Base-by-base conservation (phyloP, 208 protist species). In the Strigomonas oncopelti region DNA sequence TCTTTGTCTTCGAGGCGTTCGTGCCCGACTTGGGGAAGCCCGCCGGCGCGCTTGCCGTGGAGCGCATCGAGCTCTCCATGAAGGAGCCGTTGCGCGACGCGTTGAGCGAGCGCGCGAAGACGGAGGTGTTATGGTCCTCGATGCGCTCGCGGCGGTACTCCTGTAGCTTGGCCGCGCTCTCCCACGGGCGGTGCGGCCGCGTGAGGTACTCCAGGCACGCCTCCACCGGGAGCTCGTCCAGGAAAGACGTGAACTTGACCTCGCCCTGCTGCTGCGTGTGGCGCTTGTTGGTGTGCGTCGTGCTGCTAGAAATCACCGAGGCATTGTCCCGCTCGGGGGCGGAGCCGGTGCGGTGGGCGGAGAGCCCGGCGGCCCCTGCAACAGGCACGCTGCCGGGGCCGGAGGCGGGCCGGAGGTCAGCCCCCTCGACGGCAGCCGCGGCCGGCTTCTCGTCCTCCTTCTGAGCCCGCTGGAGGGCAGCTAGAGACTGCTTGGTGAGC, bases 141-240 rank as follows among this genome's bases (percentile, higher is more conserved):
- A 87, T 73, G 8, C 78, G 77, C 28, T 80, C 68, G 28, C 68
- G 71, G 13, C 74, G 67, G 25, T 70, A 67, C 54, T 83, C 71
- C 55, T 78, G 16, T n/a, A 71, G 62, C 1, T 69, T 71, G 9
- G 68, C 67, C 20, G 86, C 91, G 71, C 91, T 93, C 14, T 77
- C 77, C 88, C 91, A 96, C n/a, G 84, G 92, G n/a, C 65, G 78
- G 75, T 96, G 91, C 5, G 91, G 91, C 0, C 81, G 79, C 5
- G 87, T 93, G 61, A 96, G 65, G 74, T 96, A 96, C 67, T 96
- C 88, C 22, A 96, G 65, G 65, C 86, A 90, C 13, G 82, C 80
- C 70, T 94, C 84, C 27, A 94, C 76, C 8, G 88, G 78, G 5
- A 67, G 72, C 28, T 93, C 81, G 66, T 94, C 84, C 25, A 93